Percentiles rank a stretch among this genome's conserved stretches.
Conservation (phyloP, 1,139 yeast species). For the Lodderomyces parapsilosis region DNA sequence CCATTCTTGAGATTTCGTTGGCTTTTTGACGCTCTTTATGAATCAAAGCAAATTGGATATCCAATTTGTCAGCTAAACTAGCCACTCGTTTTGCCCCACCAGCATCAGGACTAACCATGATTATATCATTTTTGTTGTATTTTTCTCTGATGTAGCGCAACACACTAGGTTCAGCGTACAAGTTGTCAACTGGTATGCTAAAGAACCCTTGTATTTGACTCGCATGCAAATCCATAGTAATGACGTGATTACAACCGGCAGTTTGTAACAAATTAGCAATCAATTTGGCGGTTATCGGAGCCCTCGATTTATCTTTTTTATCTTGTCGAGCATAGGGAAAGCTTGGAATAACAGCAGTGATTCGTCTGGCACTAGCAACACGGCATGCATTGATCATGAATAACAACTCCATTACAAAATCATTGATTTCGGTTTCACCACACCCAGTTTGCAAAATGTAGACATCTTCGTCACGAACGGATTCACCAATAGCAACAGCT, state of each 20-base stretch:
- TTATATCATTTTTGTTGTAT: slow-evolving; percentile 63
- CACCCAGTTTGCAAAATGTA: slow-evolving; percentile 92
- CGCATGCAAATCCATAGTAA: slow-evolving; percentile 97
- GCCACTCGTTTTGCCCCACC: slow-evolving; percentile 99
- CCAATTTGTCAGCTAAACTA: slow-evolving; percentile 87
- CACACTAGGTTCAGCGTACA: slow-evolving; percentile 94
- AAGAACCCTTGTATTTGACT: slow-evolving; percentile 97
- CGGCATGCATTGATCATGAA: slow-evolving; percentile 95
- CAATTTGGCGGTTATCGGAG: slow-evolving; percentile 95
- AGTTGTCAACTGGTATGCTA: slow-evolving; percentile 92
- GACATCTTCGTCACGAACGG: slow-evolving; percentile 95
- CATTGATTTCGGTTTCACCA: slow-evolving; percentile 72
- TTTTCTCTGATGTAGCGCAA: slow-evolving; percentile 82
- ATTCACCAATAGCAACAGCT: slow-evolving; percentile 88
- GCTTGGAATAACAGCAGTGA: slow-evolving; percentile 92
- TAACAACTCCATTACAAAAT: slow-evolving; percentile 79
- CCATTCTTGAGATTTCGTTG: slow-evolving; percentile 93
- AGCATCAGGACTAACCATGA: slow-evolving; percentile 95
- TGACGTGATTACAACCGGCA: slow-evolving; percentile 96
- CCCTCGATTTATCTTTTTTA: slow-evolving; percentile 92
- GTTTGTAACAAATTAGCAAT: slow-evolving; percentile 95
- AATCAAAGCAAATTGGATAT: slow-evolving; percentile 90
- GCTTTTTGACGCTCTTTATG: slow-evolving; percentile 97
- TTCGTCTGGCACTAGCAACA: slow-evolving; percentile 91
- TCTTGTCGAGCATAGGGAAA: slow-evolving; percentile 98